Evolutionary conservation across 768 basidiomycete species (phyloP).

Genomic region (Lactifluus volemus): DNA sequence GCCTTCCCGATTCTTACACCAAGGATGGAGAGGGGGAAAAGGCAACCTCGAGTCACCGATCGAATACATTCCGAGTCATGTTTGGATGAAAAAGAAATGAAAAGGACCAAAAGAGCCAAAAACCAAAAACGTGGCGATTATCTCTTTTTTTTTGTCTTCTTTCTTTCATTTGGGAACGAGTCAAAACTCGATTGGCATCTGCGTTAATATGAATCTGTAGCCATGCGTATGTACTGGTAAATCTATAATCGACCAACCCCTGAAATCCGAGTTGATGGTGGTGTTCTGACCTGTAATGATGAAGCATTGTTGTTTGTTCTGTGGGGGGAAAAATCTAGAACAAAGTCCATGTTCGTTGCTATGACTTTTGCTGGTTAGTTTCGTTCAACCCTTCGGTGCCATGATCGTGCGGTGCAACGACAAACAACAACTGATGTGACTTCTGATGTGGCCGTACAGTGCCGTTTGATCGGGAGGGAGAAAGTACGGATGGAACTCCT

Average conservation of each 20-base stretch:
- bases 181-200: background rate
- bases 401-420: slow-evolving; percentile 5
- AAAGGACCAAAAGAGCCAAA: slow-evolving; percentile 3
- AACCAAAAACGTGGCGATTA: background rate
- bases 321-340: too few relatives aligned
- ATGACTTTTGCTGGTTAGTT: slow-evolving; percentile 3
- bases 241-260: background rate
- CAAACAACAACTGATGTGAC: slow-evolving; percentile 6
- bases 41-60: too few relatives aligned
- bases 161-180: background rate
- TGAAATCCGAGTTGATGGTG: background rate
- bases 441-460: background rate
- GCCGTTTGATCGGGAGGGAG: background rate
- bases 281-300: background rate
- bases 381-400: background rate
- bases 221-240: background rate
- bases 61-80: too few relatives aligned
- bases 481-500: background rate
- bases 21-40: too few relatives aligned
- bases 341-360: background rate
- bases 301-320: background rate
- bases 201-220: background rate
- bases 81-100: slow-evolving; percentile 6
- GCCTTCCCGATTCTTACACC: background rate
- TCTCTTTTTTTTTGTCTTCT: background rate